A percentile compares a stretch with the other conserved stretches of the same genome.
phyloP scores from a whole-genome alignment of 306 rosid species.

The Pueraria montana region DNA sequence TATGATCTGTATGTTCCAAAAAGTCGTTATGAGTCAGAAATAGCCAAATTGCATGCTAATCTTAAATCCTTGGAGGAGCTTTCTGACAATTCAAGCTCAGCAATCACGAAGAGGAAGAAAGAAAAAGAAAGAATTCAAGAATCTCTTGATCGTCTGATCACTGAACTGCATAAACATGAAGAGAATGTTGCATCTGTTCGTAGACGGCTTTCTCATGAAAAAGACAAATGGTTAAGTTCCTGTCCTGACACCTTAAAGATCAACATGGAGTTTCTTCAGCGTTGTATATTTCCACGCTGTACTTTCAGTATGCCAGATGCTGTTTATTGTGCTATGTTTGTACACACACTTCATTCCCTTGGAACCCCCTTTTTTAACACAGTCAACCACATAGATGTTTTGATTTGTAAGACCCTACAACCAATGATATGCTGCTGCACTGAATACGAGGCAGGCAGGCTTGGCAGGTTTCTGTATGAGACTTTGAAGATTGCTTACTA shows the following conservation, averaged over 20 bases:
- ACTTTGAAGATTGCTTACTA: slow-evolving; percentile 94
- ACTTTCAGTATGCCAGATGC: slow-evolving; percentile 99
- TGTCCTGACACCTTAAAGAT: slow-evolving; percentile 98
- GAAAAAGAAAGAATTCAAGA: slow-evolving; percentile 99
- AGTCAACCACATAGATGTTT: slow-evolving; percentile 96
- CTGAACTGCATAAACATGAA: slow-evolving; percentile 87
- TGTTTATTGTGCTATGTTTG: slow-evolving; percentile 97
- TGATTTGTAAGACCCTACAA: slow-evolving; percentile 94
- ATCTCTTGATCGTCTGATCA: slow-evolving; percentile 84
- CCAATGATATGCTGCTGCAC: slow-evolving; percentile 99
- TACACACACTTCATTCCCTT: slow-evolving; percentile 95
- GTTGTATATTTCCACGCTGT: slow-evolving; percentile 98
- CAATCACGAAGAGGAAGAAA: slow-evolving; percentile 93
- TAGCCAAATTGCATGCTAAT: slow-evolving; percentile 86
- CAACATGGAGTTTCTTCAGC: slow-evolving; percentile 99
- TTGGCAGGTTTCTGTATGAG: slow-evolving; percentile 93
- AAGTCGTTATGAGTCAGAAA: slow-evolving; percentile 89
- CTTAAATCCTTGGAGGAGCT: slow-evolving; percentile 95
- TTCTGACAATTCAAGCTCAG: slow-evolving; percentile 97
- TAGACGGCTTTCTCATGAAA: slow-evolving; percentile 85
- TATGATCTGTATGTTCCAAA: slow-evolving; percentile 95
- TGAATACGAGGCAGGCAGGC: slow-evolving; percentile 95
- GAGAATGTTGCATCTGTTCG: slow-evolving; percentile 90
- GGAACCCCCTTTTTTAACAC: slow-evolving; percentile 99
- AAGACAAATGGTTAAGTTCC: slow-evolving; percentile 95